Base-by-base conservation (phyloP, 176 grass and related monocot species). In the Juncus effusus region DNA sequence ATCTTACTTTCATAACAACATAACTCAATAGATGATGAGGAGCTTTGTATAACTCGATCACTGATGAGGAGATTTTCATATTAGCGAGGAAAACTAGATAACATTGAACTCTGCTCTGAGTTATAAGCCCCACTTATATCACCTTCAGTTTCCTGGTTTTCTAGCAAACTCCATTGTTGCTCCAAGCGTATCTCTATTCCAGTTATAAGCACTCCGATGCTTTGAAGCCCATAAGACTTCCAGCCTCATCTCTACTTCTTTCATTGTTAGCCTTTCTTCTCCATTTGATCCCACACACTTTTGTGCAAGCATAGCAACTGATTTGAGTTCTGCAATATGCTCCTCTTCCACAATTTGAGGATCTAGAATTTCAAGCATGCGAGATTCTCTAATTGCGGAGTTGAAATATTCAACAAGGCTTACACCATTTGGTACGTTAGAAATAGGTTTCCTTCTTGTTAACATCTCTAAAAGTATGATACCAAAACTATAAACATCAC, bases 401-500 rank as follows among this genome's bases (percentile, higher is more conserved):
- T 12, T 6, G 14, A 65, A 65, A 42, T 65, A 14, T n/a, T n/a
- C 62, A 3, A 44, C 62, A 65, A 65, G 62, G 38, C 6, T 65
- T 14, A 7, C 36, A 13, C 9, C 62, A 15, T 10, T 28, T 28
- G 19, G 19, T 28, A 28, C 9, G 3, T n/a, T 13, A 39, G 41
- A 65, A 13, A 13, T 57, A 65, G 2, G n/a, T 47, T 2, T 47
- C 44, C 9, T 47, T 47, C 44, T 47, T 7, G 40, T 38, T 13
- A 14, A 2, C 13, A 14, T 0, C 19, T 28, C 19, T 28, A 28
- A 28, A 28, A 28, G 19, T 28, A 28, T 28, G 19, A 28, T 28
- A 28, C 78, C 78, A 38, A 85, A 85, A 42, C 83, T 85, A 52
- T 85, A 85, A 7, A 85, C 77, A 54, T 85, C 83, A 19, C 83